Conservation (phyloP, 2,329 filamentous ascomycete genomes). For the Pyrenophora tritici-repentis region DNA sequence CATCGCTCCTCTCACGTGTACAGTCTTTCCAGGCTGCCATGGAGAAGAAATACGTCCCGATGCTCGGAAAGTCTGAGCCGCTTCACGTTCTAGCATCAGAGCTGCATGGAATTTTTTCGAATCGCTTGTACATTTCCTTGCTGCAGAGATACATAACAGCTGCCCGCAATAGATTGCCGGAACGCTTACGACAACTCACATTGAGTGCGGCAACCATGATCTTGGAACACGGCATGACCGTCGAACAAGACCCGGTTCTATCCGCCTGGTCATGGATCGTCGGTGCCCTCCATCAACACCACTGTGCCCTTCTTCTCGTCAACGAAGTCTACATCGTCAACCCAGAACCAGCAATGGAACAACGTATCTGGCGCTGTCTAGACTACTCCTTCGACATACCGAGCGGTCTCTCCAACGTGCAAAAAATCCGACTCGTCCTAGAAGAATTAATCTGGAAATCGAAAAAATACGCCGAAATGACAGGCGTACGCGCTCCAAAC, state of each 20-base stretch:
- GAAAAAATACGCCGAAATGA: slow-evolving; percentile 62
- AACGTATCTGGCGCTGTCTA: slow-evolving; percentile 71
- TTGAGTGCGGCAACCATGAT: slow-evolving; percentile 63
- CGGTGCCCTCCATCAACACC: slow-evolving; percentile 74
- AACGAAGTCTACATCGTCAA: slow-evolving; percentile 68
- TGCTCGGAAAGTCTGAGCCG: slow-evolving; percentile 66
- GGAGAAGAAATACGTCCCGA: slow-evolving; percentile 67
- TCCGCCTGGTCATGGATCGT: slow-evolving; percentile 70
- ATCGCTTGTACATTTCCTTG: slow-evolving; percentile 68
- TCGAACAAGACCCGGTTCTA: slow-evolving; percentile 60
- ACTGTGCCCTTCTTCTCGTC: slow-evolving; percentile 70
- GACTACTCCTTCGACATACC: slow-evolving; percentile 74
- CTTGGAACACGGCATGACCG: slow-evolving; percentile 59
- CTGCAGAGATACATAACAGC: slow-evolving; percentile 69
- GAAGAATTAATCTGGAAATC: slow-evolving; percentile 66
- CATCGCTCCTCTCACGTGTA: slow-evolving; percentile 68
- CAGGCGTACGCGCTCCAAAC: slow-evolving; percentile 61
- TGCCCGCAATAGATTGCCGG: slow-evolving; percentile 58
- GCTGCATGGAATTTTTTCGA: slow-evolving; percentile 67
- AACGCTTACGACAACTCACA: slow-evolving; percentile 66
- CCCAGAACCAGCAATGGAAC: slow-evolving; percentile 60
- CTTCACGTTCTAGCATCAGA: slow-evolving; percentile 67
- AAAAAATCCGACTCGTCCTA: slow-evolving; percentile 66
- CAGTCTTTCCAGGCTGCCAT: slow-evolving; percentile 70
- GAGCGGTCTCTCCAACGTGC: slow-evolving; percentile 54